Evolutionary conservation across 805 yeast genomes (phyloP), one percentile per base, ranked within the genome.

Genomic region (Lipomyces yamadae): DNA sequence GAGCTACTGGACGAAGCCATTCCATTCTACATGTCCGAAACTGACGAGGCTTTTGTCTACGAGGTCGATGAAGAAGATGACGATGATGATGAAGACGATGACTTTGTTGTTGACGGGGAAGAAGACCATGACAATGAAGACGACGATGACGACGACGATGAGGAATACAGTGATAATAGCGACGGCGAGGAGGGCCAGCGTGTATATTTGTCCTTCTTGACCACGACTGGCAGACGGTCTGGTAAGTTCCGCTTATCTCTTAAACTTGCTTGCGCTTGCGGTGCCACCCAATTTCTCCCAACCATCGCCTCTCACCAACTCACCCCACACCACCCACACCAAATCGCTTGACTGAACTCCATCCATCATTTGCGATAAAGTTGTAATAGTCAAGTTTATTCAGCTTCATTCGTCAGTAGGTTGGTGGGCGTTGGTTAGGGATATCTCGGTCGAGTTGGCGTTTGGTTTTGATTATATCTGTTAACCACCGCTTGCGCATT

Each of bases 1-100:
- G 60, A 18, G 24, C 48, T 42, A 24, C 48, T 42, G 10, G 48
- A 42, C 18, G 48, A 42, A n/a, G 48, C 8, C 29, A 53, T 32
- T 42, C 48, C 48, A 24, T 42, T 42, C 48, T 42, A 42, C 48
- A 5, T 42, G 18, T 42, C 48, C 50, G 67, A 34, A 18, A 35
- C 29, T 11, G 68, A n/a, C 37, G 66, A 61, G n/a, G 55, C 13
- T 10, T n/a, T 33, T 35, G 67, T 55, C 39, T 62, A 60, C 39
- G 66, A 65, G 30, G 64, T 52, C 29, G 58, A 58, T 34, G 70
- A 65, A 33, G 71, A 42, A n/a, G 68, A 66, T 37, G 69, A 57
- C 18, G 56, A 37, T 18, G 58, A 58, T 4, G 66, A 65, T 18
- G 42, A 52, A 55, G 63, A 35, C 39, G 68, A 64, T 37, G 61